Evolutionary conservation across 2,329 filamentous ascomycete species (phyloP).

Genomic region (Aspergillus versicolor): DNA sequence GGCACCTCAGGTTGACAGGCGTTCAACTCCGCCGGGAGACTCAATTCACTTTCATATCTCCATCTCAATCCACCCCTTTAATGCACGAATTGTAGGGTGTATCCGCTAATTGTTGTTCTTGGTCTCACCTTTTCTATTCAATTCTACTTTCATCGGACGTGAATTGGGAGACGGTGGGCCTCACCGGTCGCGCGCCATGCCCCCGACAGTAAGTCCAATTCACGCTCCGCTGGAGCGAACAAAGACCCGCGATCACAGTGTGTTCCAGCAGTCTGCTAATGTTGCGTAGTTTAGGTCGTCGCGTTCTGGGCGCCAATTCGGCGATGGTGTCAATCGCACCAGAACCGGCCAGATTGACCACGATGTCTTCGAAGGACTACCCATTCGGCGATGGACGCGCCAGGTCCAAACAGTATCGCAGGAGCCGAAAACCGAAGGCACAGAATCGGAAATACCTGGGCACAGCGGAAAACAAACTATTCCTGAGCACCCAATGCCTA

Average conservation of each 20-base stretch:
- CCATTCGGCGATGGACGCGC: conserved; percentile 86
- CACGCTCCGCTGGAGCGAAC: conserved; percentile 1
- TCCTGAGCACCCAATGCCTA: conserved; percentile 84
- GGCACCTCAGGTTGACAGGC: neutral
- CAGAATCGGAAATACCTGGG: conserved; percentile 28
- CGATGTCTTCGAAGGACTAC: conserved; percentile 71
- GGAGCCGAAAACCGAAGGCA: conserved; percentile 62
- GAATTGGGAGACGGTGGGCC: conserved; percentile 6
- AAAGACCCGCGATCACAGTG: neutral
- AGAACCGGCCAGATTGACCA: conserved; percentile 57
- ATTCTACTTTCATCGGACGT: conserved; percentile 3
- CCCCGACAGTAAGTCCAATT: conserved; percentile 33
- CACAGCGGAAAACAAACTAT: conserved; percentile 33
- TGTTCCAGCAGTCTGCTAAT: conserved; percentile 16
- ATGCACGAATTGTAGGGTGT: neutral
- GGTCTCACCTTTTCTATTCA: neutral
- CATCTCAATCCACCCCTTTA: neutral
- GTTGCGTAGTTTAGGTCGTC: conserved; percentile 54
- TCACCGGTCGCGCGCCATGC: conserved; percentile 26
- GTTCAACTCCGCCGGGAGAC: neutral
- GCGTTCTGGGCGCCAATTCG: conserved; percentile 58
- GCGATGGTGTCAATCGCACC: conserved; percentile 42
- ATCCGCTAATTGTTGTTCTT: neutral
- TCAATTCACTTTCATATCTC: neutral
- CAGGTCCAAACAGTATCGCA: conserved; percentile 68